Evolutionary conservation across 2,329 filamentous ascomycete genomes (phyloP).

Genomic region (Uncinocarpus reesii): DNA sequence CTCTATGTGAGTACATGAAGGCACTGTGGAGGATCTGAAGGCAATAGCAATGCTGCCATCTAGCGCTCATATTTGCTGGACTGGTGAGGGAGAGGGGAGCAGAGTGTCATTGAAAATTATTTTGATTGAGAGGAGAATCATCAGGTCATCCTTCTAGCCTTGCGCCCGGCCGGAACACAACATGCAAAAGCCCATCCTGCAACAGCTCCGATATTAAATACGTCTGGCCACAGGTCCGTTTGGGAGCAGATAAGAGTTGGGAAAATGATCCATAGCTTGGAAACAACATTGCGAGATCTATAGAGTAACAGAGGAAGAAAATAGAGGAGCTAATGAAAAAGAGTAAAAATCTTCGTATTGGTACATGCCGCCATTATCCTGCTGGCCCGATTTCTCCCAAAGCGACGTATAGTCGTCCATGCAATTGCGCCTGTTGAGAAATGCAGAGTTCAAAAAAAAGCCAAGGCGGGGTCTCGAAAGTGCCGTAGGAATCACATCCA

Average conservation of each 20-base stretch:
- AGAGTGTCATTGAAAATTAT: too few species aligned
- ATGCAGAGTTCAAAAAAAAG: not conserved
- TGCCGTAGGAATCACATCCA: conserved; percentile 10
- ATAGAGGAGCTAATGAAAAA: not conserved
- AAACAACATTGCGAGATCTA: conserved; percentile 4
- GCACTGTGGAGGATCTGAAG: not conserved
- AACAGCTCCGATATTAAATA: not conserved
- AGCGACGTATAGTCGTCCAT: conserved; percentile 1
- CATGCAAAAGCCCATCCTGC: not conserved
- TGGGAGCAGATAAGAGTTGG: not conserved
- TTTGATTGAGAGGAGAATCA: conserved; percentile 8
- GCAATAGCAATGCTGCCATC: too few species aligned
- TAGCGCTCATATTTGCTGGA: too few species aligned
- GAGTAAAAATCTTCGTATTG: conserved; percentile 1
- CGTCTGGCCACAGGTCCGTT: too few species aligned
- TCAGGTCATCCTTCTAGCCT: not conserved
- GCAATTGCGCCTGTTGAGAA: conserved; percentile 7
- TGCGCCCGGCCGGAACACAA: not conserved
- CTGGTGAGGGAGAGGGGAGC: too few species aligned
- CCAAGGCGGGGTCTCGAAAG: not conserved
- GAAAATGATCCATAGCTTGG: not conserved
- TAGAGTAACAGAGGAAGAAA: conserved; percentile 5
- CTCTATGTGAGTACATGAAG: not conserved
- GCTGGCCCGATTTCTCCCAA: conserved; percentile 4
- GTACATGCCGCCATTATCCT: conserved; percentile 11